Evolutionary conservation across 768 basidiomycete species (phyloP).

Genomic region (Fomitopsis serialis): DNA sequence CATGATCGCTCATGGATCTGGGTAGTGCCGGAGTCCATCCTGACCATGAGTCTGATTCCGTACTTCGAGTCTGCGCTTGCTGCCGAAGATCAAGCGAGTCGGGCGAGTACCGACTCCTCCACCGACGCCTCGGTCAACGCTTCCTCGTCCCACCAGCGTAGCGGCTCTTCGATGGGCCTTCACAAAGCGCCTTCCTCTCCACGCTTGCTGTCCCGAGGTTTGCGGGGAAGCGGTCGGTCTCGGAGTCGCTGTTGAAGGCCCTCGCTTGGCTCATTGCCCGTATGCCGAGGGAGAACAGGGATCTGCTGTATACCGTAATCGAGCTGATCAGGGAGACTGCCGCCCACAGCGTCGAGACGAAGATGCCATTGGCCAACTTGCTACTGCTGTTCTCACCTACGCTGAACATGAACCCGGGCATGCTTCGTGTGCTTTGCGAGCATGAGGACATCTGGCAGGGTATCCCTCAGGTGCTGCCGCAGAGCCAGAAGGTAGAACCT

Average conservation of each 20-base stretch:
- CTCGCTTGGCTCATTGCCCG: slow-evolving; percentile 59
- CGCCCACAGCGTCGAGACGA: slow-evolving; percentile 61
- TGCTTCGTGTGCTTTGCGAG: slow-evolving; percentile 72
- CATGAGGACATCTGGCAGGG: slow-evolving; percentile 60
- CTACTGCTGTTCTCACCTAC: slow-evolving; percentile 86
- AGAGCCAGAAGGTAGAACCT: background rate
- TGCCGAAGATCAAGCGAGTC: slow-evolving; percentile 42
- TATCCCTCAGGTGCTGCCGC: background rate
- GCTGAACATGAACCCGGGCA: slow-evolving; percentile 69
- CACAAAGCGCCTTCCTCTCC: slow-evolving; percentile 79
- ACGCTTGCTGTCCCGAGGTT: slow-evolving; percentile 73
- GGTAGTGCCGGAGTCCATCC: slow-evolving; percentile 80
- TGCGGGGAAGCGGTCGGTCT: slow-evolving; percentile 54
- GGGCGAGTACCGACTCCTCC: slow-evolving; percentile 9
- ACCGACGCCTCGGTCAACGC: slow-evolving; percentile 3
- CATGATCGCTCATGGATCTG: slow-evolving; percentile 7
- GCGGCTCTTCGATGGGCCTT: slow-evolving; percentile 30
- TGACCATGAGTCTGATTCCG: slow-evolving; percentile 66
- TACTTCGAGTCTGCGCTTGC: slow-evolving; percentile 76
- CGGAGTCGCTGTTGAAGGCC: slow-evolving; percentile 48
- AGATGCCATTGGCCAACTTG: slow-evolving; percentile 91
- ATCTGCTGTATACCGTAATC: slow-evolving; percentile 76
- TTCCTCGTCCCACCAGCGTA: background rate
- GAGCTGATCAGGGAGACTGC: slow-evolving; percentile 78
- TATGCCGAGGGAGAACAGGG: slow-evolving; percentile 77